Conservation (phyloP, 768 basidiomycete genomes). For the Tulasnella sp. region DNA sequence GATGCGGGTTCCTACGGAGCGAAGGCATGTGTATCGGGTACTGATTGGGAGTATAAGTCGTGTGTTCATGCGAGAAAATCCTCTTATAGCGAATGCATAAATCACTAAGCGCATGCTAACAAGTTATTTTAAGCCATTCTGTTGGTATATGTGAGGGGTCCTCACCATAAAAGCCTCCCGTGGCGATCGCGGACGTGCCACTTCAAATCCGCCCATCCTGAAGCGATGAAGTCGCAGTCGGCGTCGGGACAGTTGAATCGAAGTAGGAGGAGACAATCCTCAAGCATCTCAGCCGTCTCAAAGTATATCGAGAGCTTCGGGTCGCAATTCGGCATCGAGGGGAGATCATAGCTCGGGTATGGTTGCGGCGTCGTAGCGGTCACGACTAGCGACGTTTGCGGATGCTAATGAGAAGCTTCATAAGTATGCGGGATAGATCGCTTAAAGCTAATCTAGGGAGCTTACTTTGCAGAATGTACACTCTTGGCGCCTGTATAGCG, state of each 20-base stretch:
- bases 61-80: conserved; percentile 92
- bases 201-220: conserved; percentile 84
- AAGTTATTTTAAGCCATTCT: too few species aligned
- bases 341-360: conserved; percentile 48
- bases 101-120: too few species aligned
- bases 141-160: background rate
- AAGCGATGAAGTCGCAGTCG: conserved; percentile 71
- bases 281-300: conserved; percentile 89
- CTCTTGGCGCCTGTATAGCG: conserved; percentile 84
- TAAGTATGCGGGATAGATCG: background rate
- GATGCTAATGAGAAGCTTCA: conserved; percentile 40
- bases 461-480: conserved; percentile 95
- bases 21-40: conserved; percentile 71
- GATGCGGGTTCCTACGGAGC: conserved; percentile 31
- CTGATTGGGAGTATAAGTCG: conserved; percentile 56
- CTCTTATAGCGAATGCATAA: conserved; percentile 84
- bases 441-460: conserved; percentile 7
- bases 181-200: conserved; percentile 71
- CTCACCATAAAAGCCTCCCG: conserved; percentile 70
- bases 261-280: conserved; percentile 80
- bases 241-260: conserved; percentile 89
- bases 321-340: conserved; percentile 53
- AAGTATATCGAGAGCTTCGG: conserved; percentile 67
- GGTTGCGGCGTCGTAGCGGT: conserved; percentile 50
- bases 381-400: conserved; percentile 64